Conservation (phyloP, 2,329 filamentous ascomycete species). For the Leptographium wingfieldii region DNA sequence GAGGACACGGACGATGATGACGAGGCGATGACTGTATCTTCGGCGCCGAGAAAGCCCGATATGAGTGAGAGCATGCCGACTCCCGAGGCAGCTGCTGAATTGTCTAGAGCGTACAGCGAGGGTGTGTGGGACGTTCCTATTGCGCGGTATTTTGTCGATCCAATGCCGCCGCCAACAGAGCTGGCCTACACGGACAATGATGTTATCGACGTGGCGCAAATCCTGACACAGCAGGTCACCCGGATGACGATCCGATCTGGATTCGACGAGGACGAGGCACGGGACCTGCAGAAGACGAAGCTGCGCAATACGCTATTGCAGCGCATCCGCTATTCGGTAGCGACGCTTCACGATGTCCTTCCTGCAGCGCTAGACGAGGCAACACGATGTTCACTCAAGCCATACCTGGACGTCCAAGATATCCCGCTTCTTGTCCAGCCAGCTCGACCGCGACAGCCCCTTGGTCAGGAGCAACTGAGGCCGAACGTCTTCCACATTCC, state of each 20-base stretch:
- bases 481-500: conserved; percentile 49
- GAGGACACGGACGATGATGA: conserved; percentile 30
- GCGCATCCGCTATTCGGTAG: conserved; percentile 34
- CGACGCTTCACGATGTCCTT: conserved; percentile 31
- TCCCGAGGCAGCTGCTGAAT: conserved; percentile 33
- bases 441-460: conserved; percentile 34
- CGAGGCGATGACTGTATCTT: conserved; percentile 37
- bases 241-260: conserved; percentile 8
- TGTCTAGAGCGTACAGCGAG: conserved; percentile 34
- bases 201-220: conserved; percentile 53
- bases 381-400: conserved; percentile 29
- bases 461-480: conserved; percentile 34
- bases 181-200: conserved; percentile 42
- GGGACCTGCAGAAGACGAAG: conserved; percentile 13
- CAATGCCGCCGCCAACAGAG: conserved; percentile 38
- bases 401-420: conserved; percentile 44
- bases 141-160: conserved; percentile 44
- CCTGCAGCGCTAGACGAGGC: conserved; percentile 31
- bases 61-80: conserved; percentile 20
- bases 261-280: conserved; percentile 25
- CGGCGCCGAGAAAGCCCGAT: conserved; percentile 16
- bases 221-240: conserved; percentile 58
- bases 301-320: conserved; percentile 29
- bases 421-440: conserved; percentile 40
- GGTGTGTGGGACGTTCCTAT: conserved; percentile 38